Evolutionary conservation across 2,329 filamentous ascomycete genomes (phyloP).

Genomic region (Hirsutella thompsonii): DNA sequence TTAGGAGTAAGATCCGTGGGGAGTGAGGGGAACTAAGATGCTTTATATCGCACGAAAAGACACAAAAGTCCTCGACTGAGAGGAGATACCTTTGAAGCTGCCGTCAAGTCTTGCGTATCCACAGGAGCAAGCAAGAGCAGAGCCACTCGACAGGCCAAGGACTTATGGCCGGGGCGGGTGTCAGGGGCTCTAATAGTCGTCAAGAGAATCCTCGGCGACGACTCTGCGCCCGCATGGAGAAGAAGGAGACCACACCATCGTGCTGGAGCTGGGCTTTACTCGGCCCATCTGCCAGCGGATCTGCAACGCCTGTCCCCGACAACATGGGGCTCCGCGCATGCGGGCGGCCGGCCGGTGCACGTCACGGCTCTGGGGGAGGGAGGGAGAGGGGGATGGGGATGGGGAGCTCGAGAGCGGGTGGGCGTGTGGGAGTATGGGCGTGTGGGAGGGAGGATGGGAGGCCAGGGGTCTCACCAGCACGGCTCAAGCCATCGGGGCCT

Average conservation of each 20-base stretch:
- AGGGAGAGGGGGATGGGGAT: neutral
- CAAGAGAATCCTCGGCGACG: too few species aligned
- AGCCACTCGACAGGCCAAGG: neutral
- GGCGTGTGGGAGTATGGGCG: neutral
- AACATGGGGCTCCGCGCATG: neutral
- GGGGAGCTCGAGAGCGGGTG: too few species aligned
- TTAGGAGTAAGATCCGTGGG: too few species aligned
- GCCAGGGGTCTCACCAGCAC: too few species aligned
- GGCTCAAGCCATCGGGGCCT: too few species aligned
- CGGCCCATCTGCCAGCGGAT: conserved; percentile 6
- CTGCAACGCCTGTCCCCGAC: conserved; percentile 1
- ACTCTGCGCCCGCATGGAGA: too few species aligned
- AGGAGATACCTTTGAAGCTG: neutral
- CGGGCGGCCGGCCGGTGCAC: neutral
- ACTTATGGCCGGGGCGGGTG: neutral
- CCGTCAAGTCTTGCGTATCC: conserved; percentile 1
- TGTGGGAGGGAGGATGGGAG: neutral
- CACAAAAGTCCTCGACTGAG: neutral
- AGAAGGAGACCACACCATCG: too few species aligned
- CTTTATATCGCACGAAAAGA: too few species aligned
- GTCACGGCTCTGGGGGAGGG: conserved; percentile 1
- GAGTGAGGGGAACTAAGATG: neutral
- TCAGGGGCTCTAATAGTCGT: conserved; percentile 5
- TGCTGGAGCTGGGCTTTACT: neutral
- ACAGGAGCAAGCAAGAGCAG: neutral